A percentile compares a stretch with the other conserved stretches of the same genome.
phyloP scores from a whole-genome alignment of 2,329 filamentous ascomycete genomes.

The Xylariaceae sp. region DNA sequence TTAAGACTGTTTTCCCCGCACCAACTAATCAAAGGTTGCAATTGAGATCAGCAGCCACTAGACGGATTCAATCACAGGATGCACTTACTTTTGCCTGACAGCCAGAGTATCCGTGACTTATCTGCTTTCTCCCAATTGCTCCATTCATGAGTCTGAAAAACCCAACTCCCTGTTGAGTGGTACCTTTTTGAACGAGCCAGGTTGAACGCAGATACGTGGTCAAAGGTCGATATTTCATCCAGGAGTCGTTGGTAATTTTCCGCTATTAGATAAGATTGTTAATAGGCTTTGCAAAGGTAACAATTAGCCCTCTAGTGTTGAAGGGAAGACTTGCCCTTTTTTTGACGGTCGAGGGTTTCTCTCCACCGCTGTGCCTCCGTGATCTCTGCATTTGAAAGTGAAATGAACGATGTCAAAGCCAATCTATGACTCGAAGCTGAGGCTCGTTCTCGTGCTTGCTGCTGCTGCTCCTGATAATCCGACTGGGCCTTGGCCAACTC shows the following conservation, averaged over 20 bases:
- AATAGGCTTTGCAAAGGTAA: neutral
- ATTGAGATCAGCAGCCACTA: no score
- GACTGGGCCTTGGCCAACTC: slow-evolving; percentile 8
- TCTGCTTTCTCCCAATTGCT: neutral
- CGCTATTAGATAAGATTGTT: neutral
- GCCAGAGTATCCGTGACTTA: neutral
- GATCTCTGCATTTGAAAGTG: neutral
- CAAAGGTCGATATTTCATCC: slow-evolving; percentile 6
- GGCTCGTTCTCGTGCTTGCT: neutral
- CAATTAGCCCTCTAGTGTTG: neutral
- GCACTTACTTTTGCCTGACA: slow-evolving; percentile 16
- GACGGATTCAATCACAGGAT: neutral
- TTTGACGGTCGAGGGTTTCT: neutral
- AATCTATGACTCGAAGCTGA: neutral
- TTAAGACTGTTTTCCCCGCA: slow-evolving; percentile 25
- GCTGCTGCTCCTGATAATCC: neutral
- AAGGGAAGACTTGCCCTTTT: neutral
- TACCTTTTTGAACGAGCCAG: slow-evolving; percentile 11
- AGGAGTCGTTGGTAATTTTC: neutral
- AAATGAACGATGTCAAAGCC: neutral
- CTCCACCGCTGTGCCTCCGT: slow-evolving; percentile 5
- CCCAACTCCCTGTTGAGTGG: slow-evolving; percentile 5
- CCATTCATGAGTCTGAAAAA: slow-evolving; percentile 7
- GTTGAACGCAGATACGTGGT: slow-evolving; percentile 11
- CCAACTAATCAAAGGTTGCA: slow-evolving; percentile 13